These are phyloP conservation scores for Boletus eberwhitei DNA, from an alignment of 768 basidiomycete species.

Conservation along the genomic window DNA sequence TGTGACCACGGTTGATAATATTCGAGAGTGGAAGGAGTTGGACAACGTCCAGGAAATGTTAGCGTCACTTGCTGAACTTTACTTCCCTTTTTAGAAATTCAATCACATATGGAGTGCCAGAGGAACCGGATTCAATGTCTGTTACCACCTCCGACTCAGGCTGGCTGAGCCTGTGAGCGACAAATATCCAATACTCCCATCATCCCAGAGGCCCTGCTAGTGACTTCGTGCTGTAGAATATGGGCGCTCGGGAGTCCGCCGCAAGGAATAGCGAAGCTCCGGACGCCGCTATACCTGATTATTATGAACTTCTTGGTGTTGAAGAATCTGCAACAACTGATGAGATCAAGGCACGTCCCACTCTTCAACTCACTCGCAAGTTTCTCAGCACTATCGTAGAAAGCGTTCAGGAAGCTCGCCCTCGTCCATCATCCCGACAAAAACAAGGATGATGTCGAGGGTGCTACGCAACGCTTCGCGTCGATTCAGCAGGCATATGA, in stretches of 20 bases:
- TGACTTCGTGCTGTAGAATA: conserved; percentile 21
- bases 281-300: conserved; percentile 47
- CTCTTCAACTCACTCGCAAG: neutral
- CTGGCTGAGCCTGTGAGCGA: neutral
- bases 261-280: conserved; percentile 31
- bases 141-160: neutral
- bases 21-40: neutral
- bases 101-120: neutral
- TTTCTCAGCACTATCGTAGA: conserved; percentile 39
- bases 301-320: conserved; percentile 79
- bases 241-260: conserved; percentile 72
- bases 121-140: no score
- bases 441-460: conserved; percentile 79
- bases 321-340: conserved; percentile 79
- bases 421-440: conserved; percentile 87
- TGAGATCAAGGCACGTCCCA: conserved; percentile 73
- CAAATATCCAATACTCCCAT: neutral
- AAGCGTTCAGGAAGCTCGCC: conserved; percentile 80
- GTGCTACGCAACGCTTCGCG: conserved; percentile 84
- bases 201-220: neutral
- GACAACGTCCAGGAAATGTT: neutral
- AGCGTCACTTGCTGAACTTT: neutral
- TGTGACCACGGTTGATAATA: neutral
- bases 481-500: conserved; percentile 94
- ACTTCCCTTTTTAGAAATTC: conserved; percentile 15